phyloP scores from a whole-genome alignment of 257 asterid species.

The Leptodermis oblonga region DNA sequence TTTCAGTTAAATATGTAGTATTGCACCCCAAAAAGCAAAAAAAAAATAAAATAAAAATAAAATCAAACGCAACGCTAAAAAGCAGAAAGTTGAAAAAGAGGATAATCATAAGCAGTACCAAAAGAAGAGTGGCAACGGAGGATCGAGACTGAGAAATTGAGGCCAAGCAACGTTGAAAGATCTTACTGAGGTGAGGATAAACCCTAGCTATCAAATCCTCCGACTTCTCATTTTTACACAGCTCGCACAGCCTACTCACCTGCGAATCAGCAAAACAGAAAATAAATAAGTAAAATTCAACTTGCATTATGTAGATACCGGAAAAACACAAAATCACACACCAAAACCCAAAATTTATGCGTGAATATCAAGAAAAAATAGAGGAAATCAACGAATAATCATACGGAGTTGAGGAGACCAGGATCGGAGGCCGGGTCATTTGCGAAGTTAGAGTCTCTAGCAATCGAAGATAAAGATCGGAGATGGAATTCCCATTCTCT shows the following conservation, averaged over 20 bases:
- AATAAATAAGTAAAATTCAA: constrained; percentile 7
- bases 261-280: constrained; percentile 17
- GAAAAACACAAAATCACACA: neutral
- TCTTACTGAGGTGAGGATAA: constrained; percentile 78
- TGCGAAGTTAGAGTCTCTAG: constrained; percentile 76
- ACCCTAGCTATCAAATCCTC: constrained; percentile 78
- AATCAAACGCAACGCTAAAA: neutral
- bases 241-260: constrained; percentile 64
- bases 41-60: neutral
- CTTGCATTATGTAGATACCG: neutral
- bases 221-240: constrained; percentile 70
- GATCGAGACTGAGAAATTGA: constrained; percentile 68
- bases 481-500: constrained; percentile 75
- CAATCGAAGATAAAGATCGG: constrained; percentile 59
- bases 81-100: neutral
- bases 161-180: constrained; percentile 71
- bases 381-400: neutral
- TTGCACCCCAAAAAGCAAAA: neutral
- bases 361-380: neutral
- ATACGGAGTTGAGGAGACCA: constrained; percentile 62
- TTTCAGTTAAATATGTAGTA: neutral
- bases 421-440: constrained; percentile 69
- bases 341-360: neutral
- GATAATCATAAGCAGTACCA: constrained; percentile 35
- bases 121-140: constrained; percentile 67